Evolutionary conservation across 2,329 filamentous ascomycete genomes (phyloP).

Genomic region (Escovopsis weberi): DNA sequence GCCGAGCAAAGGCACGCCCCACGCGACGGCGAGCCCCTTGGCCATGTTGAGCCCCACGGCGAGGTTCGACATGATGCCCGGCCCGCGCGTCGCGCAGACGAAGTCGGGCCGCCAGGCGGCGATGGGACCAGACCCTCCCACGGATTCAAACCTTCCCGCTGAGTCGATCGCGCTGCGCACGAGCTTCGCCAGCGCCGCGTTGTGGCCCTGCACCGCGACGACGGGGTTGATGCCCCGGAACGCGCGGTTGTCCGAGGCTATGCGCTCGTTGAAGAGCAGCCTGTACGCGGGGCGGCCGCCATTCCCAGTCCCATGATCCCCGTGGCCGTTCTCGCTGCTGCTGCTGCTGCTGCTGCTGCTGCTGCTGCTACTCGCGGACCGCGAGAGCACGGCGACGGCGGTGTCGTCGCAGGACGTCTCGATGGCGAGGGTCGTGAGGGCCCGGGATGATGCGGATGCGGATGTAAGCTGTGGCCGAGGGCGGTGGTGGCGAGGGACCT

Average conservation of each 20-base stretch:
- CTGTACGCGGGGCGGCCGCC: constrained; percentile 9
- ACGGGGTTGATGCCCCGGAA: constrained; percentile 72
- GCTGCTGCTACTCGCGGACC: constrained; percentile 12
- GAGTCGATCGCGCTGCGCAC: constrained; percentile 30
- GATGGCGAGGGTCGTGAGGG: constrained; percentile 52
- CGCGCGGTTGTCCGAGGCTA: constrained; percentile 63
- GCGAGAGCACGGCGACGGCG: constrained; percentile 68
- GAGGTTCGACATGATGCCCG: constrained; percentile 73
- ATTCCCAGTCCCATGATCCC: no score
- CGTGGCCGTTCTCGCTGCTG: no score
- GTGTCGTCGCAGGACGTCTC: constrained; percentile 90
- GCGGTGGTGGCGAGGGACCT: not conserved
- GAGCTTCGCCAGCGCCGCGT: constrained; percentile 51
- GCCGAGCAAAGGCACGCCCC: constrained; percentile 67
- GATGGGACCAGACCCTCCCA: no score
- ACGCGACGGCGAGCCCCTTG: constrained; percentile 75
- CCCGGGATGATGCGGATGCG: constrained; percentile 8
- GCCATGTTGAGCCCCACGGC: constrained; percentile 66
- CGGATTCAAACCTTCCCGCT: no score
- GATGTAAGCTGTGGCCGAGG: not conserved
- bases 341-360: no score
- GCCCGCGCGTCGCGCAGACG: constrained; percentile 78
- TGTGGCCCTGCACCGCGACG: constrained; percentile 61
- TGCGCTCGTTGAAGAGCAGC: constrained; percentile 65
- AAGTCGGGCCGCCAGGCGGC: constrained; percentile 47